Base-by-base conservation (phyloP, 345 rosid genomes). In the Melaleuca quinquenervia region DNA sequence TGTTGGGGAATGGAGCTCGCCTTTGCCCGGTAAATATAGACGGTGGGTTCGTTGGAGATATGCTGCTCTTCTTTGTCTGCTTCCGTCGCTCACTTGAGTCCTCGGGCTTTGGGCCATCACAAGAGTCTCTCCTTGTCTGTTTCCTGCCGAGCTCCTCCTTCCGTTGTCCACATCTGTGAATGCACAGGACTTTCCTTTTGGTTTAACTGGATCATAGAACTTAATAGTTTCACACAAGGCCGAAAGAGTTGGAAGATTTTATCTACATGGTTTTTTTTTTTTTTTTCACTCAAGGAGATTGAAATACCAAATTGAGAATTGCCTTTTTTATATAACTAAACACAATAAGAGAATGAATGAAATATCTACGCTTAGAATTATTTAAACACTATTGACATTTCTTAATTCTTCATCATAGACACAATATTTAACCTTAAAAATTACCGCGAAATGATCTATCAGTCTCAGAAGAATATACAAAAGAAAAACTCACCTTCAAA, bases 11-110 rank as follows among this genome's bases (percentile, higher is more conserved):
- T 50, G 82, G 84, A 82, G 78, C 80, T 9, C 36, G 13, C 80
- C 80, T 36, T 36, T 21, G 48, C 80, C 48, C 22, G 44, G 80
- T 70, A 70, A 70, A 36, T 70, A 70, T 70, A 70, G 80, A 5
- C 3, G 26, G 14, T 70, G 87, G 82, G 87, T 52, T 87, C 76
- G 87, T 82, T 64, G 53, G 52, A 74, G 74, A 36, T 84, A 83
- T 86, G 87, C 84, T 45, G 86, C 87, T 87, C 53, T 44, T 29
- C 75, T 80, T 75, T 48, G 45, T 90, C 89, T 60, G 20, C 83
- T 16, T 86, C 45, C 76, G 83, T 83, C 83, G 84, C 70, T 52
- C 26, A 51, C 62, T 74, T 51, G 83, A n/a, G 82, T 22, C 29
- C 20, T 74, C 55, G 82, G 82, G 83, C 29, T 70, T 51, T 41